Evolutionary conservation across 805 yeast genomes (phyloP).

Genomic region (Starmerella ratchasimensis): DNA sequence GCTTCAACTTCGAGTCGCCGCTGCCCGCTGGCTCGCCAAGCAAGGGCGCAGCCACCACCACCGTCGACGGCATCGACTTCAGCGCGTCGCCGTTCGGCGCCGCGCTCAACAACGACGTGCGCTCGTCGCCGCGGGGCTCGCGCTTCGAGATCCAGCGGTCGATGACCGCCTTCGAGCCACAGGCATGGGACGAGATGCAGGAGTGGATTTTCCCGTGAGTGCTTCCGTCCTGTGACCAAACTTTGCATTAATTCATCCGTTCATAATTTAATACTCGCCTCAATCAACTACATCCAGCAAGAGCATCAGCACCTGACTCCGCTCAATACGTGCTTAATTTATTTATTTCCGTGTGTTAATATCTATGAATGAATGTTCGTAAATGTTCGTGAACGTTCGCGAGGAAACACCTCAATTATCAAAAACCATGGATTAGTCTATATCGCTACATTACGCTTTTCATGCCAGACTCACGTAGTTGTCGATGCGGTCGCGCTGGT

Average conservation of each 20-base stretch:
- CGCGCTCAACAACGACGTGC: conserved; percentile 8
- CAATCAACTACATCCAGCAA: too few species aligned
- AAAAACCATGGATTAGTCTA: neutral
- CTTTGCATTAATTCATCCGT: too few species aligned
- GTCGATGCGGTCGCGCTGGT: conserved; percentile 85
- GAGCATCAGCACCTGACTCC: too few species aligned
- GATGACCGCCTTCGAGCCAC: conserved; percentile 20
- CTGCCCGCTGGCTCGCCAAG: too few species aligned
- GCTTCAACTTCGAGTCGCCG: conserved; percentile 13
- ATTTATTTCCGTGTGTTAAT: too few species aligned
- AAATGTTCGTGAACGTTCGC: too few species aligned
- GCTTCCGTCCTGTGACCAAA: too few species aligned
- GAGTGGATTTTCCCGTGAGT: conserved; percentile 19
- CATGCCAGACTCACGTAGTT: conserved; percentile 73
- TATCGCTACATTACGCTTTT: neutral
- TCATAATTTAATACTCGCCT: too few species aligned
- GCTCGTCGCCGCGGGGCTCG: conserved; percentile 15
- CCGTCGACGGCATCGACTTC: conserved; percentile 9
- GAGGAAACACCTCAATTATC: too few species aligned
- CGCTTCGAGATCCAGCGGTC: conserved; percentile 17
- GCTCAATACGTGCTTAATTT: too few species aligned
- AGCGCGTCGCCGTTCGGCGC: conserved; percentile 9
- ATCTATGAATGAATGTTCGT: too few species aligned
- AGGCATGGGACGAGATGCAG: conserved; percentile 20
- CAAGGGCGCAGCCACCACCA: too few species aligned